Conservation (phyloP, 2,329 filamentous ascomycete species). For the Penicillium sp. region DNA sequence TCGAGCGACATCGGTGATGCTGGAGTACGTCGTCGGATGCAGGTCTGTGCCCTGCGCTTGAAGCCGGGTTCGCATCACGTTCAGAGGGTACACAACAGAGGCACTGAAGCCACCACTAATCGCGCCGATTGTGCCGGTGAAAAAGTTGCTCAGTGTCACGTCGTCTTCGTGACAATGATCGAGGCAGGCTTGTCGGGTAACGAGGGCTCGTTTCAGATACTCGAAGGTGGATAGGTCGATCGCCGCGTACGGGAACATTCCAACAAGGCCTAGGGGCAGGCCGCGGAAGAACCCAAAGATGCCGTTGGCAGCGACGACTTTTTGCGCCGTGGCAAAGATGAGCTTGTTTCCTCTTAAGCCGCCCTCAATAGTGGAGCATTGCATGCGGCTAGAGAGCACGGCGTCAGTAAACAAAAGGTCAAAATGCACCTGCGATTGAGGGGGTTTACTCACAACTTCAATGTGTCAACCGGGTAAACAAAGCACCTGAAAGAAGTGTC, state of each 20-base stretch:
- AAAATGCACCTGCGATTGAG: background rate
- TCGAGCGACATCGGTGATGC: slow-evolving; percentile 80
- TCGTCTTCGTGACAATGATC: slow-evolving; percentile 75
- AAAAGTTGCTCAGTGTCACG: slow-evolving; percentile 70
- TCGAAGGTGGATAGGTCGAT: slow-evolving; percentile 97
- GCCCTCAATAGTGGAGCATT: slow-evolving; percentile 86
- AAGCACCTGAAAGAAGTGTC: slow-evolving; percentile 55
- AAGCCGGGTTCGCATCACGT: slow-evolving; percentile 81
- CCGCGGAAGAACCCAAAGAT: slow-evolving; percentile 79
- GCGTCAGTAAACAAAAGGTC: slow-evolving; percentile 4
- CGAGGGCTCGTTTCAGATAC: slow-evolving; percentile 72
- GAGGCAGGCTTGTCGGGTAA: slow-evolving; percentile 62
- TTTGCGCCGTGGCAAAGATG: slow-evolving; percentile 73
- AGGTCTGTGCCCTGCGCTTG: slow-evolving; percentile 93
- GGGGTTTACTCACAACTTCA: slow-evolving; percentile 49
- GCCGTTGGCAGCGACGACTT: slow-evolving; percentile 76
- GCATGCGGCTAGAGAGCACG: slow-evolving; percentile 60
- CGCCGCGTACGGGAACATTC: slow-evolving; percentile 96
- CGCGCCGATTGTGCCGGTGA: slow-evolving; percentile 82
- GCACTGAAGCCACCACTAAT: slow-evolving; percentile 88
- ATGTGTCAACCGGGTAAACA: slow-evolving; percentile 82
- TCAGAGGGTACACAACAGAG: slow-evolving; percentile 89
- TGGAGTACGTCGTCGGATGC: slow-evolving; percentile 83
- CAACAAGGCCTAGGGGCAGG: slow-evolving; percentile 84
- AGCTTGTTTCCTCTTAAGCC: slow-evolving; percentile 78